Base-by-base conservation (phyloP, 2,329 filamentous ascomycete genomes). In the Coniochaeta prunicola region DNA sequence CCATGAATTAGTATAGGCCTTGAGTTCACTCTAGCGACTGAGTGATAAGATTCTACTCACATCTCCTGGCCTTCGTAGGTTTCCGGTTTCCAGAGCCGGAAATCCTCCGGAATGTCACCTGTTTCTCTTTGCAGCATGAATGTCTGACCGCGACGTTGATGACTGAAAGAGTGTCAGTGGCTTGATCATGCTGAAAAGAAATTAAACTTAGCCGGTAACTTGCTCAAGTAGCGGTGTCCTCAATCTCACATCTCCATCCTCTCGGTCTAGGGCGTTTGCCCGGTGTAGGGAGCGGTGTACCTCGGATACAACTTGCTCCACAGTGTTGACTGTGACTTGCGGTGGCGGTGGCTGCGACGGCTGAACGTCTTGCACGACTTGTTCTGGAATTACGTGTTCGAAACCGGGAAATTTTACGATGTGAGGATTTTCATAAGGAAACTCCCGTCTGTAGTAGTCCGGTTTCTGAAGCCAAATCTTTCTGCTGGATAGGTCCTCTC, bases 101-200 rank as follows among this genome's bases (percentile, higher is more conserved):
- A 73, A 4, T 63, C 57, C 0, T 68, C 62, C 0, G 59, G 59
- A 17, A 73, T 71, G 0, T 69, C 38, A 0, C 74, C 72, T 13
- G 70, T 69, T 58, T 77, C 75, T 58, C 75, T 66, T 42, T 74
- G 66, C 3, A 66, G 56, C 69, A 77, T 75, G 56, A 76, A 77
- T 1, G 66, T 64, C 1, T 77, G 59, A 0, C 71, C 74, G 50
- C 70, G 59, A 38, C 71, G 58, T 64, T 77, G 75, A 30, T 76
- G 74, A 0, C 75, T 77, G 34, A 17, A 0, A 31, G 12, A 15
- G 1, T 15, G 24, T 56, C 42, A 26, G 31, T 26, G 36, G 55
- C 50, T n/a, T 24, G 56, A 30, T 24, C 8, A 42, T 34, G 13
- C 58, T 50, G n/a, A 50, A 53, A 13, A 26, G 42, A 38, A 15